Evolutionary conservation across 331 rosid species (phyloP), one percentile per base, ranked within the genome.

Genomic region (Dryas integrifolia): DNA sequence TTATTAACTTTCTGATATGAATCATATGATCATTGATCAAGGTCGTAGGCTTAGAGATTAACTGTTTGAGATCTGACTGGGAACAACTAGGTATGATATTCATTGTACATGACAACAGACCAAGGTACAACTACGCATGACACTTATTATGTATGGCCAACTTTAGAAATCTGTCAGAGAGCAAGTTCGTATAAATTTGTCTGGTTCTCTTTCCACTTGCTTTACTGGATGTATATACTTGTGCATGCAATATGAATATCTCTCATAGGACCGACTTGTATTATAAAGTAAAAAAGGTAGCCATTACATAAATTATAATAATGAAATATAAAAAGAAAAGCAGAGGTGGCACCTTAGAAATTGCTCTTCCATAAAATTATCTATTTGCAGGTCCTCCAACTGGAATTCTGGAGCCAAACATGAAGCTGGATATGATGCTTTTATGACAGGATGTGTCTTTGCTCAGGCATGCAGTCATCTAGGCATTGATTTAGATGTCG

Each of bases 361-460:
- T 58, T 51, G 47, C 15, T 24, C n/a, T 65, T 71, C 5, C 75
- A 39, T 46, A 5, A n/a, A 47, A 30, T 3, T 63, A 67, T 75
- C n/a, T 79, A 11, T 76, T 79, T 82, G 82, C 89, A 95, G 98
- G 80, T 89, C 91, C 55, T 85, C 88, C 69, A 86, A 82, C 81
- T 95, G 98, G 98, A 91, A 88, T 61, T 91, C 97, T 51, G 98
- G 98, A 55, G 96, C 88, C 82, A 91, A 85, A 78, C 98, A 95
- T 48, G 98, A 91, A 77, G 98, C 98, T 13, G 98, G 97, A 56
- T 95, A 91, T 67, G 98, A 95, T 84, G 98, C 98, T 74, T 95
- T 95, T 82, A 89, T 95, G 98, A 95, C 98, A 2, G 98, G 98
- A 65, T 88, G 96, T 59, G 80, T 91, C 72, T 95, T 95, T 85